Evolutionary conservation across 495 filamentous ascomycete species (phyloP), one percentile per base, ranked within the genome.

Genomic region (Copromyces sp.): DNA sequence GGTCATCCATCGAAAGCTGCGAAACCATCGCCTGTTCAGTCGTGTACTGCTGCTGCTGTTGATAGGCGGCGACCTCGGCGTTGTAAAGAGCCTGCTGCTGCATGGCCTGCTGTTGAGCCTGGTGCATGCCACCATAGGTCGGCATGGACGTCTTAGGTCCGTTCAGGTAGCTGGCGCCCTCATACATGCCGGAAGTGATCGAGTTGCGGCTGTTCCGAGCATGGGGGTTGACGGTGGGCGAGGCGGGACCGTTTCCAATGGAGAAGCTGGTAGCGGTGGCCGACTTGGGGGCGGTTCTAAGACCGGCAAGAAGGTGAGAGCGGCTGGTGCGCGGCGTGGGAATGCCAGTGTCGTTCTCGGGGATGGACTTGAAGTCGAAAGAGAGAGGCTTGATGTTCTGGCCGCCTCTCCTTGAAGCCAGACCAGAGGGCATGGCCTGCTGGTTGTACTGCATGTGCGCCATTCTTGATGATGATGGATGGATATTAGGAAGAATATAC

Each of bases 251-350:
- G 20, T 87, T 90, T 16, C 53, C 53, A 16, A 35, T 8, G 39
- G 92, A 89, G 74, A 92, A 89, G 39, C 85, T 89, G 39, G 83
- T 77, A n/a, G 82, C 85, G 12, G 86, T 86, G 35, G 92, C 91
- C 53, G 94, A 94, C 82, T 94, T 97, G 38, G 95, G 96, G 42
- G 93, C 93, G 75, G 95, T 99, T 77, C 95, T 89, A 70, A 99
- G 86, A 53, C 95, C 94, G 69, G 95, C 95, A 79, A 99, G 88
- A 76, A 99, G 87, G 79, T 98, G 95, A 74, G 93, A 95, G 73
- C 95, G 93, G 81, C 94, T 97, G 69, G 94, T 98, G 77, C 95
- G 90, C 32, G 95, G 95, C 41, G 94, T 97, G 9, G 93, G 87
- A 68, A 84, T 81, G 17, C 83, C 85, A 53, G 88, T 89, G 70